Evolutionary conservation across 495 filamentous ascomycete species (phyloP).

Genomic region (Delitschia confertaspora): DNA sequence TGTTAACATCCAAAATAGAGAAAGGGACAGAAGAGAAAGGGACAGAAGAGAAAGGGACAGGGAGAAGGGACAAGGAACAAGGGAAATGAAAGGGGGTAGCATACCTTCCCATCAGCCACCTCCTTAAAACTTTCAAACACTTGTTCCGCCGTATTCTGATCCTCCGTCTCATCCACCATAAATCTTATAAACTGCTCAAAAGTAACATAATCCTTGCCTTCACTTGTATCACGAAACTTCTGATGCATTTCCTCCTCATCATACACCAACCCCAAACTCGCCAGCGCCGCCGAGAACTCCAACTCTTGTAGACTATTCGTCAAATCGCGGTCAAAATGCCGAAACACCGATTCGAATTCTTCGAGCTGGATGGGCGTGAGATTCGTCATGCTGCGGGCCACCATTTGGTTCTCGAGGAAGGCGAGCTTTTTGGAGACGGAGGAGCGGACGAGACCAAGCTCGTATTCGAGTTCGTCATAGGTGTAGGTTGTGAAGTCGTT

Average conservation of each 20-base stretch:
- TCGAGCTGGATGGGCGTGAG: constrained; percentile 95
- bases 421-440: constrained; percentile 90
- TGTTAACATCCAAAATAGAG: constrained; percentile 10
- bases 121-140: constrained; percentile 95
- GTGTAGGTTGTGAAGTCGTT: constrained; percentile 98
- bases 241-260: constrained; percentile 95
- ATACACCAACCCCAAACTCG: constrained; percentile 86
- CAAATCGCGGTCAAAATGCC: constrained; percentile 92
- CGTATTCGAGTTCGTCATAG: constrained; percentile 90
- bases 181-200: constrained; percentile 99
- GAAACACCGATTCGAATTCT: constrained; percentile 95
- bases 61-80: too few relatives aligned
- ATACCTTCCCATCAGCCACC: constrained; percentile 89
- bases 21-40: too few relatives aligned
- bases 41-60: too few relatives aligned
- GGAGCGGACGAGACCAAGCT: constrained; percentile 79
- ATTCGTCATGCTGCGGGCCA: constrained; percentile 97
- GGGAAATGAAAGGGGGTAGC: constrained; percentile 19
- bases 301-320: constrained; percentile 86
- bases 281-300: constrained; percentile 90
- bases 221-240: constrained; percentile 75
- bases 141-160: constrained; percentile 96
- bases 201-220: constrained; percentile 63
- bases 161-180: constrained; percentile 97
- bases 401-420: constrained; percentile 95